phyloP scores from a whole-genome alignment of 164 flowering plant genomes.

The Santalum album region DNA sequence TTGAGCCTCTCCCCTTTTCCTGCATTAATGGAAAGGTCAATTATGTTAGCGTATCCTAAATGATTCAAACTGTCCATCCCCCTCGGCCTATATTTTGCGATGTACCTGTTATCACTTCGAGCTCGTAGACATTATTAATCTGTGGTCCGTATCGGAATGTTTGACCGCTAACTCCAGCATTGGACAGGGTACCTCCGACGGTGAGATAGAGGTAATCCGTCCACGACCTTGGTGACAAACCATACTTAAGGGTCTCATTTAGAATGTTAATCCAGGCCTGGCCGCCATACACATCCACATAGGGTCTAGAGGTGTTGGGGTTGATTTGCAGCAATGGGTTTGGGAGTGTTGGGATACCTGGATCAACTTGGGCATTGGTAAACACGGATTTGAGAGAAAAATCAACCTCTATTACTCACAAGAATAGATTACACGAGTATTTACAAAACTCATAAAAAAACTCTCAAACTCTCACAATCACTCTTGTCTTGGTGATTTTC shows the following conservation, averaged over 20 bases:
- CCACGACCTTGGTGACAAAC: slow-evolving; percentile 39
- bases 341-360: no score
- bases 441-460: no score
- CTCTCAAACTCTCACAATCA: no score
- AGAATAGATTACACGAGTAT: no score
- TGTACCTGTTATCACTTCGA: slow-evolving; percentile 43
- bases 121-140: slow-evolving; percentile 31
- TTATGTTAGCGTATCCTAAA: no score
- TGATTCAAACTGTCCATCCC: no score
- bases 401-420: no score
- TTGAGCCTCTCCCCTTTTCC: slow-evolving; percentile 34
- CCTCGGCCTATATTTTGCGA: no score
- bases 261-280: slow-evolving; percentile 36
- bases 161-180: slow-evolving; percentile 48
- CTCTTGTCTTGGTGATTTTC: no score
- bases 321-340: no score
- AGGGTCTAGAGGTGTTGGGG: background rate
- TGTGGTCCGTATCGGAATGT: slow-evolving; percentile 42
- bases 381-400: no score
- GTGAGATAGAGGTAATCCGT: slow-evolving; percentile 38
- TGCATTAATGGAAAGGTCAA: slow-evolving; percentile 4
- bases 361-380: no score
- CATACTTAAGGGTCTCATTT: slow-evolving; percentile 21
- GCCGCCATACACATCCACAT: slow-evolving; percentile 39
- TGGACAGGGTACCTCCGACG: slow-evolving; percentile 44